These are phyloP conservation scores for Coemansia sp. DNA, from an alignment of 192 early-diverging fungal genomes.

Conservation along the genomic window DNA sequence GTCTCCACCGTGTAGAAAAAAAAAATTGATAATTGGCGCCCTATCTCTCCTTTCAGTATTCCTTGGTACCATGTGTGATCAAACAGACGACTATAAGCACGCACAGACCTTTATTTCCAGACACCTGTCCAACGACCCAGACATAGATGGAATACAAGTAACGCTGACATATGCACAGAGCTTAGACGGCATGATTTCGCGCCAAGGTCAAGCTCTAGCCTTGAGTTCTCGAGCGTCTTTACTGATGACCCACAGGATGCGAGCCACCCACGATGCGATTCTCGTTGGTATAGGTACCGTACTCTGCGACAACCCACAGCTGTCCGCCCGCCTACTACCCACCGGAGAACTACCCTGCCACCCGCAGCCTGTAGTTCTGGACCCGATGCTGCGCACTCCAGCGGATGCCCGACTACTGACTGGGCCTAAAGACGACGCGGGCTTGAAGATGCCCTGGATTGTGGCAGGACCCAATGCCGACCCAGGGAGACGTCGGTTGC, in stretches of 20 bases:
- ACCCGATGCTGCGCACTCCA: slow-evolving; percentile 69
- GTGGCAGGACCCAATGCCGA: slow-evolving; percentile 44
- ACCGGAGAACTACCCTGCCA: not conserved
- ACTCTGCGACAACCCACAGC: slow-evolving; percentile 76
- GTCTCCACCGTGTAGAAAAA: slow-evolving; percentile 7
- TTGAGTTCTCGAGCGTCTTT: slow-evolving; percentile 75
- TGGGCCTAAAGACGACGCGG: slow-evolving; percentile 30
- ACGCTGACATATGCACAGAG: slow-evolving; percentile 92
- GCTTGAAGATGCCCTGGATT: slow-evolving; percentile 63
- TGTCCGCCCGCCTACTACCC: slow-evolving; percentile 51
- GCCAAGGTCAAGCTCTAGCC: slow-evolving; percentile 60
- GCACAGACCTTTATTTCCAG: slow-evolving; percentile 17
- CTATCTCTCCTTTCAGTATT: not conserved
- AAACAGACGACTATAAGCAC: slow-evolving; percentile 10
- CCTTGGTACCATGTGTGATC: not conserved
- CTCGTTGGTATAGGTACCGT: slow-evolving; percentile 86
- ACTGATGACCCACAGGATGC: slow-evolving; percentile 80
- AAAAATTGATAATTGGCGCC: not conserved
- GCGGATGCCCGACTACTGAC: slow-evolving; percentile 59
- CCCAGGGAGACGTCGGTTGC: slow-evolving; percentile 20
- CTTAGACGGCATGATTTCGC: slow-evolving; percentile 79
- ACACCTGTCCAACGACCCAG: slow-evolving; percentile 6
- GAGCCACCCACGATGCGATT: slow-evolving; percentile 78
- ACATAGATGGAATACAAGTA: slow-evolving; percentile 51
- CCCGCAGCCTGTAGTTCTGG: slow-evolving; percentile 83